Evolutionary conservation across 2,329 filamentous ascomycete species (phyloP), one percentile per base, ranked within the genome.

Genomic region (Cercospora zeina): DNA sequence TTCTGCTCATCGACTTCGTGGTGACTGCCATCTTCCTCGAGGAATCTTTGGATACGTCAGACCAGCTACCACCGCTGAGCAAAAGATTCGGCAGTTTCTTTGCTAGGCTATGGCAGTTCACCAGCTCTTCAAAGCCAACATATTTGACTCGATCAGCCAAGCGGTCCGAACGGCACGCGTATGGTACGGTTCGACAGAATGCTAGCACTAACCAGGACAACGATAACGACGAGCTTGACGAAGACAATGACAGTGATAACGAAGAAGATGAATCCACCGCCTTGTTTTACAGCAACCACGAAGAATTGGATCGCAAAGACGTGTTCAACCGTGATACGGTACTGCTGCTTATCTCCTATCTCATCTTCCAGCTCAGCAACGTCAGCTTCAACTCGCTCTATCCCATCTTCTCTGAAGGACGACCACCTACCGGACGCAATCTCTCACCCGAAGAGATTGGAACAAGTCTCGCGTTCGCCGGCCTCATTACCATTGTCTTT

Each of bases 371-470:
- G 71, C 82, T 99, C 4, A 88, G 90, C 64, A 97, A 97, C 75
- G 91, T 97, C 67, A 92, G 91, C 3, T 99, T 93, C 82, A 97
- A 96, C 77, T 93, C 91, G 16, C 81, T 99, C 0, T 99, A 96
- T 71, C 95, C 95, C 0, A 93, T 97, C 58, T 99, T 97, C 70
- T 90, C 89, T 0, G 87, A 93, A 59, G 87, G 89, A 0, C 76
- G 83, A 0, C 81, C 87, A 0, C 95, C 95, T 0, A 88, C 87
- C 0, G 95, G 95, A 16, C 88, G 95, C 42, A 81, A 83, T 0
- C 80, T 97, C 3, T 83, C 83, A 0, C 91, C 93, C 0, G 83
- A 86, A 61, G 91, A 90, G 63, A 96, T 97, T 49, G 95, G 95
- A 0, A 77, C 96, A 16, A 90, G 89, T 0, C 81, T 97, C 57